A percentile compares a stretch with the other conserved stretches of the same genome.
phyloP scores from a whole-genome alignment of 768 basidiomycete species.

The Collybia nuda region DNA sequence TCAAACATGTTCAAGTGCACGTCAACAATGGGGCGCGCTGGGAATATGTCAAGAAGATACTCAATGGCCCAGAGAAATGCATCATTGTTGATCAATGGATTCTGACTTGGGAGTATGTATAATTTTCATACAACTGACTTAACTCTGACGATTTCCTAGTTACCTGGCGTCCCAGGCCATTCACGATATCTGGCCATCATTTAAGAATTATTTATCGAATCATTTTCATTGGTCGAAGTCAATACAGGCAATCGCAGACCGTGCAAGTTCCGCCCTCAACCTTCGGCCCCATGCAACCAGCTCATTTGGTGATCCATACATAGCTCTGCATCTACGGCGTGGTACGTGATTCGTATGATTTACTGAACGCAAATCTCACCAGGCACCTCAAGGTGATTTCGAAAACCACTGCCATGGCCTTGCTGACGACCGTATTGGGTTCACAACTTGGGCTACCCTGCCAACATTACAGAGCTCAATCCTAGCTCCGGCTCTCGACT shows the following conservation, averaged over 20 bases:
- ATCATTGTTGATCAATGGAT: slow-evolving; percentile 44
- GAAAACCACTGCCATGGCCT: slow-evolving; percentile 40
- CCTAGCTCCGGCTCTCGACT: slow-evolving; percentile 34
- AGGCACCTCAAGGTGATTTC: slow-evolving; percentile 33
- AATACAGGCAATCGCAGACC: slow-evolving; percentile 30
- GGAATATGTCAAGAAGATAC: slow-evolving; percentile 31
- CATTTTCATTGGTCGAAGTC: slow-evolving; percentile 42
- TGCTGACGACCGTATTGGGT: slow-evolving; percentile 30
- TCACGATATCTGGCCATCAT: slow-evolving; percentile 39
- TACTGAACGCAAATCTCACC: neutral
- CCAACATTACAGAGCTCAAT: slow-evolving; percentile 30
- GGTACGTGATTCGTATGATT: slow-evolving; percentile 20
- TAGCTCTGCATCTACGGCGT: slow-evolving; percentile 47
- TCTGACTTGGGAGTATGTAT: slow-evolving; percentile 40
- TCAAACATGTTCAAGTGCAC: slow-evolving; percentile 31
- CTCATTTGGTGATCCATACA: slow-evolving; percentile 34
- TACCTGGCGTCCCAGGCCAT: slow-evolving; percentile 39
- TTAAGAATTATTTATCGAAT: slow-evolving; percentile 33
- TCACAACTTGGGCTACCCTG: slow-evolving; percentile 51
- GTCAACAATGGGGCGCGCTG: slow-evolving; percentile 28
- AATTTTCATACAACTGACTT: neutral
- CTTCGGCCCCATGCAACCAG: slow-evolving; percentile 23
- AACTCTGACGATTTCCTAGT: slow-evolving; percentile 17
- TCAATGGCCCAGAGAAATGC: slow-evolving; percentile 35
- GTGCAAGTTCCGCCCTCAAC: slow-evolving; percentile 31